Evolutionary conservation across 345 rosid genomes (phyloP).

Genomic region (Zanthoxylum bungeanum): DNA sequence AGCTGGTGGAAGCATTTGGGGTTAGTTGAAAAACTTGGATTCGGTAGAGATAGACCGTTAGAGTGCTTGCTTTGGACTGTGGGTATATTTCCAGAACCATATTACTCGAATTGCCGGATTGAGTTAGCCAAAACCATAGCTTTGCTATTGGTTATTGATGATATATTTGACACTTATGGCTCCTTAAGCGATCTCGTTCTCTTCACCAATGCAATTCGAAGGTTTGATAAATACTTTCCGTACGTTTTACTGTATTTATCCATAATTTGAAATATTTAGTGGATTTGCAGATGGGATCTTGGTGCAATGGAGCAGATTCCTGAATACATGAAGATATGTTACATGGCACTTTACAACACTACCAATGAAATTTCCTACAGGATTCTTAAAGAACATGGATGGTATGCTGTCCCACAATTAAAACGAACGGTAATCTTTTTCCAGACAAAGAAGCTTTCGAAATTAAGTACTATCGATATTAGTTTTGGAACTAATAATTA

Average conservation of each 20-base stretch:
- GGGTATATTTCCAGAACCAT: conserved; percentile 23
- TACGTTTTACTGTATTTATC: not conserved
- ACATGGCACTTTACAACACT: conserved; percentile 28
- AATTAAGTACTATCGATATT: too few species aligned
- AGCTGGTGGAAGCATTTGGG: conserved; percentile 33
- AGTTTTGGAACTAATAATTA: not conserved
- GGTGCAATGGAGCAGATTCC: conserved; percentile 28
- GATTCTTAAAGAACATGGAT: conserved; percentile 26
- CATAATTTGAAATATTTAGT: not conserved
- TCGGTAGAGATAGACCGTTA: conserved; percentile 29
- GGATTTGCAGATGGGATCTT: conserved; percentile 22
- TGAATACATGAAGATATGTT: conserved; percentile 33
- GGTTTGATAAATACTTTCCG: not conserved
- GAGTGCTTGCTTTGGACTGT: conserved; percentile 29
- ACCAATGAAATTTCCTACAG: conserved; percentile 26
- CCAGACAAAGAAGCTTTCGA: not conserved
- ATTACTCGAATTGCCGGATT: conserved; percentile 17
- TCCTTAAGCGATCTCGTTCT: conserved; percentile 18
- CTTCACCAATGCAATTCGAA: conserved; percentile 22
- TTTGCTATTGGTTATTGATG: conserved; percentile 26
- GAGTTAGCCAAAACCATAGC: conserved; percentile 23
- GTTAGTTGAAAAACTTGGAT: conserved; percentile 20
- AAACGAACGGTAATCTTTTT: conserved; percentile 19
- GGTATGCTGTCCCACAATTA: conserved; percentile 17
- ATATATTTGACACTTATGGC: conserved; percentile 28